phyloP scores from a whole-genome alignment of 202 grass and related monocot genomes.

The Carex arenaria region DNA sequence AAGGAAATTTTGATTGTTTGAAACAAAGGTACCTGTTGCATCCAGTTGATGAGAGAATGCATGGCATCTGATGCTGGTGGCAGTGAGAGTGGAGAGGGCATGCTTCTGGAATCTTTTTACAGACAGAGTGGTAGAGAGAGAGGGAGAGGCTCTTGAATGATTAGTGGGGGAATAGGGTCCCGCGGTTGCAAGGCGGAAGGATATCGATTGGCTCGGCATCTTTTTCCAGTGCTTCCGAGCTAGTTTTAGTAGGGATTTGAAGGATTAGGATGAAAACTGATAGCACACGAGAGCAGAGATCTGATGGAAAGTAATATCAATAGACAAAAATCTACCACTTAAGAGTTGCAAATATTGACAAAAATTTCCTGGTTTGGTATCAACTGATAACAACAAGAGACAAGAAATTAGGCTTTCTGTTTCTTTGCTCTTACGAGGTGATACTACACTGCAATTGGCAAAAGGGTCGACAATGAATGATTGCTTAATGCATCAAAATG shows the following conservation, averaged over 20 bases:
- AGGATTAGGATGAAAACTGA: not conserved
- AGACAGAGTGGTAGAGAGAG: not conserved
- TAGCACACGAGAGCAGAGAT: not conserved
- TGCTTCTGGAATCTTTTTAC: not conserved
- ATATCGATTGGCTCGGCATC: constrained; percentile 14
- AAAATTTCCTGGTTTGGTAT: not conserved
- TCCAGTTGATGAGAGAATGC: not conserved
- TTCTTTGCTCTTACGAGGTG: not conserved
- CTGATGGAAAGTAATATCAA: not conserved
- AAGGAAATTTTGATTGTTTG: not conserved
- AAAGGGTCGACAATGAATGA: not conserved
- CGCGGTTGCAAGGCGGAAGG: not conserved
- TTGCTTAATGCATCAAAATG: not conserved
- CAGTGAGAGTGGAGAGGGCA: not conserved
- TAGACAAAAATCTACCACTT: not conserved
- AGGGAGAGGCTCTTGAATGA: not conserved
- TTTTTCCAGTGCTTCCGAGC: not conserved
- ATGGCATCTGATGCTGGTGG: not conserved
- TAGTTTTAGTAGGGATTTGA: not conserved
- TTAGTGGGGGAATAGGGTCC: not conserved
- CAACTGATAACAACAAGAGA: not conserved
- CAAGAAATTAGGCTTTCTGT: not conserved
- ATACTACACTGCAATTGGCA: not conserved
- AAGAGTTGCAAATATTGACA: no score
- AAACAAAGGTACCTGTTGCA: constrained; percentile 12